phyloP scores from a whole-genome alignment of 1,284 basidiomycete species.

The Leccinum fallax region DNA sequence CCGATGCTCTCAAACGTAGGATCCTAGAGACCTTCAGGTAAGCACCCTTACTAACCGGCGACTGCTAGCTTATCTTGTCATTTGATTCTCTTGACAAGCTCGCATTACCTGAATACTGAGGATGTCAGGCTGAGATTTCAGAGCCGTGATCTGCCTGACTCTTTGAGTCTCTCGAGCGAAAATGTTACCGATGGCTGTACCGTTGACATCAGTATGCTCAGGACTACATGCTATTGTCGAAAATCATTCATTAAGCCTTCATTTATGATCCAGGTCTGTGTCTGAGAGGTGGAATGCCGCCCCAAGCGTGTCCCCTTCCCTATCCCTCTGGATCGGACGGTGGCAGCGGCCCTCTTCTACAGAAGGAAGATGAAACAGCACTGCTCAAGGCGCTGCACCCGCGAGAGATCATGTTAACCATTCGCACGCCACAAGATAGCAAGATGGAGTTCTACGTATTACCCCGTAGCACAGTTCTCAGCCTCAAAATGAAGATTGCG shows the following conservation, averaged over 20 bases:
- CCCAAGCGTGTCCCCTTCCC: background rate
- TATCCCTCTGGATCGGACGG: background rate
- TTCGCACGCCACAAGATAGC: background rate
- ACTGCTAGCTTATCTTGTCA: background rate
- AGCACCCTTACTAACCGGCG: background rate
- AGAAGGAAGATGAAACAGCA: background rate
- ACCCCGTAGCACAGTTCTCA: background rate
- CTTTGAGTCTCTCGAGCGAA: background rate
- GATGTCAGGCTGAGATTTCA: background rate
- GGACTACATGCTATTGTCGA: background rate
- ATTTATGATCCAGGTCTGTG: background rate
- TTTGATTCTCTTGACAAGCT: background rate
- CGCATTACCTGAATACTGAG: background rate
- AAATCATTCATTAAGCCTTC: background rate
- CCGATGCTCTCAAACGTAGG: background rate
- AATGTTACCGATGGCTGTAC: background rate
- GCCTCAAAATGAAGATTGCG: background rate
- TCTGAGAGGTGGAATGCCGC: background rate
- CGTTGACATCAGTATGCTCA: background rate
- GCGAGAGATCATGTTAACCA: background rate
- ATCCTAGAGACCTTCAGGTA: background rate
- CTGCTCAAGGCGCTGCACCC: background rate
- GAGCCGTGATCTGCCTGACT: background rate
- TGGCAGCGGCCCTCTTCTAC: background rate
- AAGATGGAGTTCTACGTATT: background rate